Base-by-base conservation (phyloP, 129 eudicot species). In the Tagetes patula region DNA sequence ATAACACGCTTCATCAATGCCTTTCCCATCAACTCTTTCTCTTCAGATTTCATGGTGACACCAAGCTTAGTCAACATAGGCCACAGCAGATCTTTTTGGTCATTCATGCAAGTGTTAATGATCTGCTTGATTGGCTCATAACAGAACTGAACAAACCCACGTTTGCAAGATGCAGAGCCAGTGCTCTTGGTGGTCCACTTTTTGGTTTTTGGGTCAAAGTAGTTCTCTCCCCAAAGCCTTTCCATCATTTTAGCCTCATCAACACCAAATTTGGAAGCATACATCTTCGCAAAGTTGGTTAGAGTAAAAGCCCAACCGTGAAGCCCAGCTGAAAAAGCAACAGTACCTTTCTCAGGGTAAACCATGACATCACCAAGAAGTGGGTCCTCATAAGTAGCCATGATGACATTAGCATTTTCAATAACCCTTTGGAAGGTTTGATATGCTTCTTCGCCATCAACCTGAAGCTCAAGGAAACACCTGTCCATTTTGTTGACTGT, bases 401-500 rank as follows among this genome's bases (percentile, higher is more conserved):
- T 83, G 63, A 83, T 80, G 52, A 80, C 87, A 71, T 83, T 83
- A 0, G 84, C 84, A 3, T 80, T 83, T 67, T 83, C 87, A 14
- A 87, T 81, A 50, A 87, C 91, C 67, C 86, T 81, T 55, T 84
- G 88, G 37, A 84, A 87, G 2, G 88, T 79, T 47, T 84, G 91
- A 72, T 84, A 84, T 5, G 88, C 91, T 68, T 87, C 88, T 82
- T 87, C 91, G 5, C 91, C 88, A 31, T 87, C 91, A 62, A 87
- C 85, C 72, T 84, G 88, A 14, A 87, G 91, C 81, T 87, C 91
- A 49, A 86, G 88, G 76, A 86, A 86, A 72, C 86, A 86, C 77
- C 88, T 78, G 84, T 86, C 88, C 91, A 86, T 86, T 80, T 86
- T 84, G 84, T 86, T 86, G 52, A 86, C 91, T 0, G 84, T 83